Evolutionary conservation across 306 rosid genomes (phyloP).

Genomic region (Purshia tridentata): DNA sequence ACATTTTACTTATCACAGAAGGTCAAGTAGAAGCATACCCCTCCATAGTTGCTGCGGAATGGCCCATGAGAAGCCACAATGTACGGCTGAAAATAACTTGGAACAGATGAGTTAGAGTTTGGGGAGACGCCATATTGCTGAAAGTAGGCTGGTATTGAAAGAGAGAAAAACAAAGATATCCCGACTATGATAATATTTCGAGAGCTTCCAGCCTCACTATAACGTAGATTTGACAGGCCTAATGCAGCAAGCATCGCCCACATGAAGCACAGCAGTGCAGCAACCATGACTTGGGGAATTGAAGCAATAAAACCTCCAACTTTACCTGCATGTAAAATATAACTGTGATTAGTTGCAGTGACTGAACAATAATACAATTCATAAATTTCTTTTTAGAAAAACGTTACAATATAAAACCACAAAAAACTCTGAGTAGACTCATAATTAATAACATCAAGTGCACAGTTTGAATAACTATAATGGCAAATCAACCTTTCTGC

Average conservation of each 20-base stretch:
- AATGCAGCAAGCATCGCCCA: constrained; percentile 98
- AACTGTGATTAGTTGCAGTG: neutral
- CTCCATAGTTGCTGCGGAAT: constrained; percentile 67
- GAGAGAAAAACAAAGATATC: constrained; percentile 85
- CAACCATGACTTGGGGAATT: constrained; percentile 94
- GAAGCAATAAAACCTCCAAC: constrained; percentile 98
- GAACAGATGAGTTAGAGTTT: constrained; percentile 74
- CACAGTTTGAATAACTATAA: too few relatives aligned
- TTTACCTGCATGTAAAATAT: constrained; percentile 57
- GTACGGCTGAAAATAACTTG: constrained; percentile 93
- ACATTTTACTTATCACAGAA: neutral
- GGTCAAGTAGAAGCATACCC: constrained; percentile 57
- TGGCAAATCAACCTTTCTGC: too few relatives aligned
- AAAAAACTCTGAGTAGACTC: too few relatives aligned
- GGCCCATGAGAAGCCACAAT: constrained; percentile 95
- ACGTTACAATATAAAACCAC: too few relatives aligned
- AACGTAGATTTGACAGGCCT: constrained; percentile 95
- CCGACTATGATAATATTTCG: constrained; percentile 96
- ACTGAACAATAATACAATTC: neutral
- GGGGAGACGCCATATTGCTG: constrained; percentile 92
- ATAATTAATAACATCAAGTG: too few relatives aligned
- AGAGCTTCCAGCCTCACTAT: constrained; percentile 99
- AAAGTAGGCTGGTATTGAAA: constrained; percentile 93
- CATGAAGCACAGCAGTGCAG: constrained; percentile 96
- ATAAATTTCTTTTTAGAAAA: too few relatives aligned